phyloP scores from a whole-genome alignment of 306 rosid genomes.

The Prunus mira region DNA sequence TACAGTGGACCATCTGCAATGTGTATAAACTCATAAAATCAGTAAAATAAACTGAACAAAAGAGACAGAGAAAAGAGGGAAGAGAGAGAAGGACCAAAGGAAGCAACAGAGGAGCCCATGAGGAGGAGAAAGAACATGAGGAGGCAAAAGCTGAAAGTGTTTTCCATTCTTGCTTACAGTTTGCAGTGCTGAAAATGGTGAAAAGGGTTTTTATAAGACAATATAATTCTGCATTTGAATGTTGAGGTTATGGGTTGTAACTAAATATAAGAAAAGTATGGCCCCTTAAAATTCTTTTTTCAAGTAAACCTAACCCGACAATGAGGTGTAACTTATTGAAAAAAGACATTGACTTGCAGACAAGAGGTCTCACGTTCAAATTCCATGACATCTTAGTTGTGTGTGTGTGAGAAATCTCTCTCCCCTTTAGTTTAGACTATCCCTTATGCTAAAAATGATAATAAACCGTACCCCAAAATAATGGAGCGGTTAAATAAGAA shows the following conservation, averaged over 20 bases:
- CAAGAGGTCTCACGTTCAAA: no score
- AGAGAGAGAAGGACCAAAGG: constrained; percentile 46
- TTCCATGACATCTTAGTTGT: rapidly evolving
- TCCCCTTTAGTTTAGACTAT: no score
- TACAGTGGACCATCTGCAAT: constrained; percentile 84
- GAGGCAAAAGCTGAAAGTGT: constrained; percentile 12
- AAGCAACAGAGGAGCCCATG: constrained; percentile 32
- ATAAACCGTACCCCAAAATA: background rate
- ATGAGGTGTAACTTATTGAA: no score
- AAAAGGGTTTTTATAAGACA: background rate
- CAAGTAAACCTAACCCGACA: background rate
- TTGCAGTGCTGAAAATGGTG: background rate
- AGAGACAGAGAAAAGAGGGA: background rate
- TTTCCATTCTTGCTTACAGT: constrained; percentile 31
- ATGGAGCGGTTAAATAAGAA: background rate
- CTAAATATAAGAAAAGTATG: background rate
- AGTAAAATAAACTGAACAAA: background rate
- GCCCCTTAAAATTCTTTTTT: background rate
- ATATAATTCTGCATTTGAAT: background rate
- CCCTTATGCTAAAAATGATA: no score
- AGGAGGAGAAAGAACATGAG: constrained; percentile 31
- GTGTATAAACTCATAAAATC: background rate
- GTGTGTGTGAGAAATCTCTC: rapidly evolving
- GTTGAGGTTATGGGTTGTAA: background rate
- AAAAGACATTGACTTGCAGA: no score